These are phyloP conservation scores for Shiraia sp. DNA, from an alignment of 2,329 filamentous ascomycete genomes.

Conservation along the genomic window DNA sequence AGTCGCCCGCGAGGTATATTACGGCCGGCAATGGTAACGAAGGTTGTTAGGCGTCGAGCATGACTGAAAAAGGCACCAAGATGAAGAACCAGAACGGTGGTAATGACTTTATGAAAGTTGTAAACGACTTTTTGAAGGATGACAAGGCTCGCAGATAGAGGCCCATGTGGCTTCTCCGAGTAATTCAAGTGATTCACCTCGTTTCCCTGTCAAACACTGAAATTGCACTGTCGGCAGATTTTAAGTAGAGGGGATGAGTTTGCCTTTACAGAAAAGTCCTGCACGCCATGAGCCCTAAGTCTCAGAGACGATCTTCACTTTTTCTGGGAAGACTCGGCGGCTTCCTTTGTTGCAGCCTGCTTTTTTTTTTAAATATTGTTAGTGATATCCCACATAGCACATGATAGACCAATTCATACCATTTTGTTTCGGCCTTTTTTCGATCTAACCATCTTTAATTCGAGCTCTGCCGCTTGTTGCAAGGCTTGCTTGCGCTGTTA, in stretches of 20 bases:
- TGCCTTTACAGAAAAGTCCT: too few relatives aligned
- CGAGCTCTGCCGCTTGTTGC: background rate
- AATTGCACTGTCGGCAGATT: too few relatives aligned
- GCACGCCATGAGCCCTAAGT: too few relatives aligned
- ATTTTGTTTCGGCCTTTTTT: constrained; percentile 14
- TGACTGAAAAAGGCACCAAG: constrained; percentile 1
- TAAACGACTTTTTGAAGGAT: constrained; percentile 3
- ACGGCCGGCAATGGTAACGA: constrained; percentile 4
- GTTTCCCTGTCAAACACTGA: too few relatives aligned
- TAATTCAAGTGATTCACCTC: too few relatives aligned
- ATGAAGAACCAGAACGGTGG: constrained; percentile 1
- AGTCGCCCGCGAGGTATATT: constrained; percentile 5
- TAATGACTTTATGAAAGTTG: constrained; percentile 6
- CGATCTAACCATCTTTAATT: constrained; percentile 7
- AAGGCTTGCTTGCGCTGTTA: background rate
- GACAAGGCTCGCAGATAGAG: background rate
- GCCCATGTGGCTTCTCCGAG: background rate
- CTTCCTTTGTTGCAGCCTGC: constrained; percentile 7
- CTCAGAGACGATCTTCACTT: background rate
- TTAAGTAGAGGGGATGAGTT: too few relatives aligned
- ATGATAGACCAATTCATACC: constrained; percentile 8
- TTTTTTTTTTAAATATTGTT: constrained; percentile 6
- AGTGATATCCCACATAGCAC: constrained; percentile 7
- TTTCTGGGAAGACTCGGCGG: background rate
- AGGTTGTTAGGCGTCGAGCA: constrained; percentile 7